Evolutionary conservation across 169 alveolate genomes (phyloP).

Genomic region (Condylostoma magnum): DNA sequence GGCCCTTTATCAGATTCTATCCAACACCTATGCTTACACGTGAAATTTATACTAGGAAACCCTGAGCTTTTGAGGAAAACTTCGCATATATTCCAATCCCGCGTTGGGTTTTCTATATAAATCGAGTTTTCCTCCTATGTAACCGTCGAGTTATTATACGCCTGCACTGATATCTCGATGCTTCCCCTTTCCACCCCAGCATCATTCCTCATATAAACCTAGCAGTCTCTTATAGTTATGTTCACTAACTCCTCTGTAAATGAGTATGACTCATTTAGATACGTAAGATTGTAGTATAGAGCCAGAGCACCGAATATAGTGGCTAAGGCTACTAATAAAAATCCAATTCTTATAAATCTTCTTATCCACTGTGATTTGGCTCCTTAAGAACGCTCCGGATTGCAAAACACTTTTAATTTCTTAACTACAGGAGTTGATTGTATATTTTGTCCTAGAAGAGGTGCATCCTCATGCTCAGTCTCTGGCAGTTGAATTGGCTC

Average conservation of each 20-base stretch:
- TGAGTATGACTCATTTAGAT: background rate
- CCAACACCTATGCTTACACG: constrained; percentile 1
- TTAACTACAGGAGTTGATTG: too few relatives aligned
- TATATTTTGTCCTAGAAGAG: too few relatives aligned
- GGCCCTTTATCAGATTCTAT: background rate
- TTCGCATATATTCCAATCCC: background rate
- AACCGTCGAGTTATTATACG: background rate
- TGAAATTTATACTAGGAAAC: background rate
- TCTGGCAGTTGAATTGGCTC: too few relatives aligned
- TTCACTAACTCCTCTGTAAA: background rate
- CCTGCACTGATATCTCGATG: background rate
- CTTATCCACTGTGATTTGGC: too few relatives aligned
- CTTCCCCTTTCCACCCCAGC: background rate
- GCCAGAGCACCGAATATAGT: too few relatives aligned
- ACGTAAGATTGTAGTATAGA: too few relatives aligned
- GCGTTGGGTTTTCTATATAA: background rate
- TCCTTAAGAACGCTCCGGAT: too few relatives aligned
- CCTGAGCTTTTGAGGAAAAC: background rate
- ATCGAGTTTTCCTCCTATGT: background rate
- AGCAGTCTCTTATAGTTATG: background rate
- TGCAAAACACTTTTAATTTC: too few relatives aligned
- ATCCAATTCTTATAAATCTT: too few relatives aligned
- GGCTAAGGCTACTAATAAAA: too few relatives aligned
- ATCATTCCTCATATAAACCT: background rate
- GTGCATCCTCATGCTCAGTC: too few relatives aligned